Evolutionary conservation across 1,284 basidiomycete genomes (phyloP), one percentile per base, ranked within the genome.

Genomic region (Microbotryomycetes sp.): DNA sequence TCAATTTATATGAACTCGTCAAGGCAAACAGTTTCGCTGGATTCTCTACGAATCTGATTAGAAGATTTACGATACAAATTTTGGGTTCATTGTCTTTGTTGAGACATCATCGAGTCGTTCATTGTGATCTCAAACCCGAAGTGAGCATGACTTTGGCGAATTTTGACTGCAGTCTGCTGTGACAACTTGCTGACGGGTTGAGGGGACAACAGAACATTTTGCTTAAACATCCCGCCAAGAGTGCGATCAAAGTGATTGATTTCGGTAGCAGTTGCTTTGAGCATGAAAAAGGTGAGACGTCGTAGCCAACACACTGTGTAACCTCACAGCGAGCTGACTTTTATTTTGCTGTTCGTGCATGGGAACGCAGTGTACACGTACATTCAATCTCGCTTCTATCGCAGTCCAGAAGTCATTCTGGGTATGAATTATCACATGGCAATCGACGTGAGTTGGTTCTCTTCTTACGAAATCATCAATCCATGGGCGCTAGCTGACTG

Each of bases 61-160:
- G 94, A 42, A 86, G 96, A 22, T 98, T 99, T 78, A 96, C 94
- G 15, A 87, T 83, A 63, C 96, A 99, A 78, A 94, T 97, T 85
- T 81, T 98, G 36, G 79, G 88, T 74, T 93, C 92, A 3, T 81
- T 99, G 36, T 84, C 86, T 48, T 80, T 99, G 58, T 93, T 99
- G 87, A 84, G 92, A 29, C 90, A 94, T 68, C 93, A 97, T 78
- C 86, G 90, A 54, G 92, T 99, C 64, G 96, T 99, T n/a, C 96
- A 99, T 75, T 99, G 96, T 73, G 96, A 99, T 78, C 79, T 99
- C 68, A 99, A 99, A 78, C 96, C 96, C 19, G 96, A 99, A 84
- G 91, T 87, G 67, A 63, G 81, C 73, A 28, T 2, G 4, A 6
- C 29, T 12, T 19, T n/a, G n/a, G 7, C 15, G 31, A 28, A 3